Base-by-base conservation (phyloP, 495 filamentous ascomycete genomes). In the Friedmanniomyces simplex region DNA sequence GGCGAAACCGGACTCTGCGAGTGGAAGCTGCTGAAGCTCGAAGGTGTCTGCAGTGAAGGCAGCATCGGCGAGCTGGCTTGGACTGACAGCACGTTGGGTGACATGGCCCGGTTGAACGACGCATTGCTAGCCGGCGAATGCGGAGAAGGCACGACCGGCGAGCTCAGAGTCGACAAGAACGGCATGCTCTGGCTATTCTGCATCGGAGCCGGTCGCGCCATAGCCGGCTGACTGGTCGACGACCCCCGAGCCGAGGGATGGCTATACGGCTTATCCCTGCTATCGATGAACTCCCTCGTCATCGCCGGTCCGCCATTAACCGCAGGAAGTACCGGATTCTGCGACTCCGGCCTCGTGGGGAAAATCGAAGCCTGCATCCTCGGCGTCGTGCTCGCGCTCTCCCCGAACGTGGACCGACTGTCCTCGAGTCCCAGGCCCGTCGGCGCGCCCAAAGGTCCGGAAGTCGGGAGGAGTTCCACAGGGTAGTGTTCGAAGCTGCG, bases 311-410 rank as follows among this genome's bases (percentile, higher is more conserved):
- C 54, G 32, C 34, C 57, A 21, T 47, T 43, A 30, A 58, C 24
- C 7, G 22, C 5, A 4, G 55, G 37, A 11, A 57, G 48, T n/a
- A 37, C 25, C 18, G 39, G 32, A 14, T 7, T 25, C n/a, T 20
- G 5, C 12, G 56, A 14, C 28, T 55, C 50, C 4, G 37, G 6
- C 12, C 28, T 52, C 8, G 34, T 13, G 20, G 59, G 59, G 41
- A 57, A 62, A 3, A 62, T 37, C 13, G 59, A 62, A 14, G 59
- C 61, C 43, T 58, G 34, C 59, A 57, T 57, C 39, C 47, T 56
- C 21, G 58, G 57, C 20, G 57, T 54, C 14, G 26, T 16, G 43
- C 37, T 39, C 5, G 26, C 3, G 43, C 49, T 39, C 2, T 34
- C 59, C 11, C 20, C 20, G 3, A 18, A 24, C 13, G 46, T 24